Evolutionary conservation across 768 basidiomycete genomes (phyloP).

Genomic region (Leccinum longicurvipes): DNA sequence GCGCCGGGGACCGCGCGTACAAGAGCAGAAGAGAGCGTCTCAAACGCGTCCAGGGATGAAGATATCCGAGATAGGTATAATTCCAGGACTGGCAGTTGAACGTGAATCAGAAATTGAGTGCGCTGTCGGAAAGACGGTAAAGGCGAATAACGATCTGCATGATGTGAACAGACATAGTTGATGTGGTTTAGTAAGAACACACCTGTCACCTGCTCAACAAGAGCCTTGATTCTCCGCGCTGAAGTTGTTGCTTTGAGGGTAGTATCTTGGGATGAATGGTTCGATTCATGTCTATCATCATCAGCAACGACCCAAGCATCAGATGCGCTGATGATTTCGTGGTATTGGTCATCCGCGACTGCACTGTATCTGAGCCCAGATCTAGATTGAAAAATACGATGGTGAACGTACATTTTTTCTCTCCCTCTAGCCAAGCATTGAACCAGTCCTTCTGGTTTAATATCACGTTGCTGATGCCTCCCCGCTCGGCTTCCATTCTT

Average conservation of each 20-base stretch:
- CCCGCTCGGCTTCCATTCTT: constrained; percentile 46
- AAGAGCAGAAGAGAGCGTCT: constrained; percentile 83
- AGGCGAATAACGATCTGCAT: constrained; percentile 83
- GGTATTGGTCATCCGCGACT: constrained; percentile 90
- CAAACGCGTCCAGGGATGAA: constrained; percentile 89
- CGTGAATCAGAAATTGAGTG: constrained; percentile 75
- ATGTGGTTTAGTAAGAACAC: constrained; percentile 12
- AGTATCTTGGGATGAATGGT: constrained; percentile 15
- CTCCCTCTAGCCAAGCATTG: constrained; percentile 83
- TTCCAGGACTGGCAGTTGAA: constrained; percentile 84
- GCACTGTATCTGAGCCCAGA: constrained; percentile 4
- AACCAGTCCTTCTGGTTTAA: constrained; percentile 88
- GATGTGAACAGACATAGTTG: neutral
- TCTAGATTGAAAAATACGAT: neutral
- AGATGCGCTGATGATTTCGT: constrained; percentile 71
- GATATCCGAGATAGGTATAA: constrained; percentile 75
- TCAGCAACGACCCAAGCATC: constrained; percentile 87
- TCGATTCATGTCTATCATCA: constrained; percentile 49
- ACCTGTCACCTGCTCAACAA: constrained; percentile 94
- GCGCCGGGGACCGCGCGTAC: constrained; percentile 92
- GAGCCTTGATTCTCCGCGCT: constrained; percentile 74
- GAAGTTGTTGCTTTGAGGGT: constrained; percentile 76
- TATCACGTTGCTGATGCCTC: constrained; percentile 78
- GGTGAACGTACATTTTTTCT: constrained; percentile 71
- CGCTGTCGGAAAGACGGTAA: constrained; percentile 76